phyloP scores from a whole-genome alignment of 2,329 filamentous ascomycete species.

The Colletotrichum tabaci region DNA sequence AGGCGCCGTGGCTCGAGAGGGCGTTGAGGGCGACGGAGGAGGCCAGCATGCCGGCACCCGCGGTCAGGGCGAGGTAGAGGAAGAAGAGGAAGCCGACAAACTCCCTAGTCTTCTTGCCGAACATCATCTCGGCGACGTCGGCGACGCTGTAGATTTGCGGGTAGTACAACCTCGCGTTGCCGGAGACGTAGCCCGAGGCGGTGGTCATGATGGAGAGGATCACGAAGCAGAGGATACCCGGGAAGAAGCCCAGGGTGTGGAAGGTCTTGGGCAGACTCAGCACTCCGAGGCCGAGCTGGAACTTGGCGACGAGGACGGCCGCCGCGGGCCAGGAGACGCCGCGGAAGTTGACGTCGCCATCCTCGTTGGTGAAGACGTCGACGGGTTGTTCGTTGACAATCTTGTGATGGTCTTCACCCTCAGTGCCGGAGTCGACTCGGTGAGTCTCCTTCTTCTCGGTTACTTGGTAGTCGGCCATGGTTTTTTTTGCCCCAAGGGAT shows the following conservation, averaged over 20 bases:
- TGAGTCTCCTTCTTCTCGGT: too few species aligned
- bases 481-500: too few species aligned
- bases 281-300: conserved; percentile 49
- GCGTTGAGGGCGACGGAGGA: conserved; percentile 47
- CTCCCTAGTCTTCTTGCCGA: conserved; percentile 48
- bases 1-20: conserved; percentile 47
- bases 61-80: conserved; percentile 47
- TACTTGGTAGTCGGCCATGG: too few species aligned
- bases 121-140: too few species aligned
- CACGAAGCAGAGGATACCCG: conserved; percentile 56
- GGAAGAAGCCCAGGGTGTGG: conserved; percentile 45
- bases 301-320: conserved; percentile 57
- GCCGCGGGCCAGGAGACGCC: conserved; percentile 57
- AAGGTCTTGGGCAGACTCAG: conserved; percentile 43
- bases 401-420: too few species aligned
- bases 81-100: conserved; percentile 58
- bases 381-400: too few species aligned
- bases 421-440: too few species aligned
- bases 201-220: neutral
- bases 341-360: conserved; percentile 49
- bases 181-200: too few species aligned
- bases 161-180: too few species aligned
- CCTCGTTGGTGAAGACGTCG: conserved; percentile 48
- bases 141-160: too few species aligned
- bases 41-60: conserved; percentile 44